A percentile compares a stretch with the other conserved stretches of the same genome.
Evolutionary conservation across 2,329 filamentous ascomycete genomes (phyloP).

Genomic region (Boeremia lycopersici): DNA sequence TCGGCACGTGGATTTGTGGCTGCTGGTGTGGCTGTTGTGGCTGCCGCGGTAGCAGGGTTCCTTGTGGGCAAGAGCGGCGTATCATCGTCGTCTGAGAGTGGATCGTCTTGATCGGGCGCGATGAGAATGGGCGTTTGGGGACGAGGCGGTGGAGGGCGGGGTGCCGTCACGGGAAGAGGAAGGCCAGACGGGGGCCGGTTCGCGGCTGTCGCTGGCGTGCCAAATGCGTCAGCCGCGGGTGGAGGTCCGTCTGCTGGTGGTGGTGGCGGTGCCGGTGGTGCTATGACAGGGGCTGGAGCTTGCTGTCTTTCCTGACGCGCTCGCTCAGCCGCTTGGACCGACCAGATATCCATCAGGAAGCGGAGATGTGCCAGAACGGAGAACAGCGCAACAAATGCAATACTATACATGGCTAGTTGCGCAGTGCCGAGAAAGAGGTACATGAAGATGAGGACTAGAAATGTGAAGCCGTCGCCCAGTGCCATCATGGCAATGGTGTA

Average conservation of each 20-base stretch:
- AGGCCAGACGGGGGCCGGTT: constrained; percentile 32
- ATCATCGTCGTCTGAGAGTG: constrained; percentile 43
- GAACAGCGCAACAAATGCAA: constrained; percentile 65
- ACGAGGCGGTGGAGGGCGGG: constrained; percentile 21
- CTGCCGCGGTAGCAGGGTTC: constrained; percentile 35
- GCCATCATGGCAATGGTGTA: constrained; percentile 67
- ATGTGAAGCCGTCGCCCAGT: constrained; percentile 65
- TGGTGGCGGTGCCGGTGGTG: constrained; percentile 20
- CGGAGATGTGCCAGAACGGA: constrained; percentile 68
- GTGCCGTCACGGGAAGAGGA: constrained; percentile 59
- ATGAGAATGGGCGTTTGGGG: constrained; percentile 63
- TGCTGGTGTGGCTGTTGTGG: constrained; percentile 10
- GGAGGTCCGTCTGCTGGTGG: constrained; percentile 14
- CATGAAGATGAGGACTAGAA: constrained; percentile 61
- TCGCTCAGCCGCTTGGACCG: constrained; percentile 62
- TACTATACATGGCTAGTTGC: constrained; percentile 61
- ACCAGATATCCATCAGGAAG: constrained; percentile 72
- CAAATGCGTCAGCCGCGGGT: constrained; percentile 7
- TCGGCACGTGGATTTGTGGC: constrained; percentile 49
- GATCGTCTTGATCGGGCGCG: constrained; percentile 63
- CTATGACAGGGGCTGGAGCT: constrained; percentile 35
- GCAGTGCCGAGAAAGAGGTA: constrained; percentile 58
- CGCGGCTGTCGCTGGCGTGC: constrained; percentile 13
- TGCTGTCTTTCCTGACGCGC: constrained; percentile 52
- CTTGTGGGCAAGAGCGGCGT: constrained; percentile 25